Percentiles rank a stretch among this genome's conserved stretches.
Evolutionary conservation across 768 basidiomycete species (phyloP).

Genomic region (Pisolithus tinctorius): DNA sequence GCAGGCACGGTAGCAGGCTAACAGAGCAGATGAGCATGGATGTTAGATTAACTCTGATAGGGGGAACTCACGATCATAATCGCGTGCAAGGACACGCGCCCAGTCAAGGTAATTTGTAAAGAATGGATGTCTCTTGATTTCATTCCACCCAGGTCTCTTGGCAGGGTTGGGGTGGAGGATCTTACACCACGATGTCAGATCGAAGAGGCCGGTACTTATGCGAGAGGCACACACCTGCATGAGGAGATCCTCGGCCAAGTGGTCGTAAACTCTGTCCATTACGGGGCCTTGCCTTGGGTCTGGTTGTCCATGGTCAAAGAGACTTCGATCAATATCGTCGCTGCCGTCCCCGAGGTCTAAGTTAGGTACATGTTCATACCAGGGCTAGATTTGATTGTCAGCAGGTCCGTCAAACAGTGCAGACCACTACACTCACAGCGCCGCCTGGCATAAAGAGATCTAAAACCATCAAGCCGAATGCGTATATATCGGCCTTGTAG

Average conservation of each 20-base stretch:
- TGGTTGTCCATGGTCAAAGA: neutral
- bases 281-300: neutral
- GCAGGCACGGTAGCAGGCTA: neutral
- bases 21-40: neutral
- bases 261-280: constrained; percentile 1
- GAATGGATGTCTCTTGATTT: constrained; percentile 6
- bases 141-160: constrained; percentile 5
- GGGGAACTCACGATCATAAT: constrained; percentile 5
- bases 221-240: neutral
- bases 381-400: constrained; percentile 1
- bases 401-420: neutral
- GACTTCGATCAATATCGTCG: neutral
- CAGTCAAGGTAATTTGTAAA: constrained; percentile 4
- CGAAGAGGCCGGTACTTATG: neutral
- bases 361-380: constrained; percentile 2
- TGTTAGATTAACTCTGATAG: neutral
- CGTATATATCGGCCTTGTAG: constrained; percentile 37
- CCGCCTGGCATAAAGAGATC: constrained; percentile 6
- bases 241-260: constrained; percentile 6
- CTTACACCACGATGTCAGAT: neutral
- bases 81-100: constrained; percentile 3
- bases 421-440: neutral
- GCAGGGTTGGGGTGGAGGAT: constrained; percentile 2
- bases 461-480: constrained; percentile 24
- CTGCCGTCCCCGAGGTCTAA: neutral